Evolutionary conservation across 352 stramenopile species (phyloP).

Genomic region (Phytophthora pini): DNA sequence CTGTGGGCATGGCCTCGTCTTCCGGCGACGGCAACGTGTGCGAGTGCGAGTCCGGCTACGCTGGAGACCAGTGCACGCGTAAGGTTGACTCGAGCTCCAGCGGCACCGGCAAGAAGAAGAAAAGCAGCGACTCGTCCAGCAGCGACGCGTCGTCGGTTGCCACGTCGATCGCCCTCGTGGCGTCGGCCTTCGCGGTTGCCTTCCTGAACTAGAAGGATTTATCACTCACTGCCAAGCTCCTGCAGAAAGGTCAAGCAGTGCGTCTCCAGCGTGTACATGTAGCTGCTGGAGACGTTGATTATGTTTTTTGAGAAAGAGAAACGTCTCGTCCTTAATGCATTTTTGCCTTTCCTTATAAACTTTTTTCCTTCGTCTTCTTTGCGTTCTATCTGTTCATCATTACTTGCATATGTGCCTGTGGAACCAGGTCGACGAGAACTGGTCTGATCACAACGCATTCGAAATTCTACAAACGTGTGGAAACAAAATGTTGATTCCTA

Average conservation of each 20-base stretch:
- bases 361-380: background rate
- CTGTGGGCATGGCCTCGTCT: slow-evolving; percentile 33
- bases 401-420: no score
- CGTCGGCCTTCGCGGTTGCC: slow-evolving; percentile 36
- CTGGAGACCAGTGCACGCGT: slow-evolving; percentile 64
- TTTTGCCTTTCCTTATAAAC: slow-evolving; percentile 42
- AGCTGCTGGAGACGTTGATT: slow-evolving; percentile 17
- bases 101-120: slow-evolving; percentile 29
- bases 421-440: no score
- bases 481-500: no score
- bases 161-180: slow-evolving; percentile 39
- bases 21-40: slow-evolving; percentile 45
- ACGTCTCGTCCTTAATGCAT: slow-evolving; percentile 34
- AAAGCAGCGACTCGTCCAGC: slow-evolving; percentile 26
- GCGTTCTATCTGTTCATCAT: background rate
- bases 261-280: background rate
- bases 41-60: slow-evolving; percentile 63
- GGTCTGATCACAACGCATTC: no score
- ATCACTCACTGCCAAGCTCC: background rate
- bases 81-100: slow-evolving; percentile 49
- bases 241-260: slow-evolving; percentile 28
- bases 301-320: slow-evolving; percentile 19
- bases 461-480: no score
- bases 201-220: slow-evolving; percentile 51
- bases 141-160: slow-evolving; percentile 36